Evolutionary conservation across 176 grass and related monocot genomes (phyloP).

Genomic region (Phragmites australis): DNA sequence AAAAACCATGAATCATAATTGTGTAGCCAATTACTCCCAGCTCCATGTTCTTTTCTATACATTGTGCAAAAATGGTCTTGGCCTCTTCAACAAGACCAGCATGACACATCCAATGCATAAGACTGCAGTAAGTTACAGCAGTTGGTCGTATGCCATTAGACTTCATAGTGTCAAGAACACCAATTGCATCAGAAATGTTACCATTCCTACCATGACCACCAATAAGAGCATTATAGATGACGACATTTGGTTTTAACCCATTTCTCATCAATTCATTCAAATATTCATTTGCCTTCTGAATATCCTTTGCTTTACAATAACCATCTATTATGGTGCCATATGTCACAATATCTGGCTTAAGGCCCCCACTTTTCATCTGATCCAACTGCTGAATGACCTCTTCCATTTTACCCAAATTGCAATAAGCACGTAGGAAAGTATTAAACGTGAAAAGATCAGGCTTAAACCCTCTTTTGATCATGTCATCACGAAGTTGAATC

Average conservation of each 20-base stretch:
- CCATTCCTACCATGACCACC: constrained; percentile 72
- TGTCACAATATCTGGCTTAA: constrained; percentile 71
- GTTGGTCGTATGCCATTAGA: constrained; percentile 61
- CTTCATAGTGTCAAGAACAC: constrained; percentile 77
- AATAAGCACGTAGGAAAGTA: constrained; percentile 62
- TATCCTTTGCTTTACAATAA: constrained; percentile 78
- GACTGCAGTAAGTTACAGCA: constrained; percentile 57
- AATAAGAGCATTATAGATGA: constrained; percentile 88
- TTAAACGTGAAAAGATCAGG: constrained; percentile 80
- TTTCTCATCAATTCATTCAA: constrained; percentile 52
- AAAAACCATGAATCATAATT: constrained; percentile 71
- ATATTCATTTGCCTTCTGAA: constrained; percentile 70
- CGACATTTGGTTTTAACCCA: constrained; percentile 69
- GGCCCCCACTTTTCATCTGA: constrained; percentile 61
- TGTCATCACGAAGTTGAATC: constrained; percentile 66
- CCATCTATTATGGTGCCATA: constrained; percentile 81
- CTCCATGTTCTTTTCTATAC: constrained; percentile 48
- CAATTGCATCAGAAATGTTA: constrained; percentile 66
- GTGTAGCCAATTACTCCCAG: constrained; percentile 77
- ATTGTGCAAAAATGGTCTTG: constrained; percentile 56
- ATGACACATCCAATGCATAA: constrained; percentile 85
- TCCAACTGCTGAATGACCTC: constrained; percentile 57
- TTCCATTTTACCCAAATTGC: constrained; percentile 72
- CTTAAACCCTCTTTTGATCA: constrained; percentile 75
- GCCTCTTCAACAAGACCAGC: constrained; percentile 72